Conservation (phyloP, 2,329 filamentous ascomycete genomes). For the Nemania abortiva region DNA sequence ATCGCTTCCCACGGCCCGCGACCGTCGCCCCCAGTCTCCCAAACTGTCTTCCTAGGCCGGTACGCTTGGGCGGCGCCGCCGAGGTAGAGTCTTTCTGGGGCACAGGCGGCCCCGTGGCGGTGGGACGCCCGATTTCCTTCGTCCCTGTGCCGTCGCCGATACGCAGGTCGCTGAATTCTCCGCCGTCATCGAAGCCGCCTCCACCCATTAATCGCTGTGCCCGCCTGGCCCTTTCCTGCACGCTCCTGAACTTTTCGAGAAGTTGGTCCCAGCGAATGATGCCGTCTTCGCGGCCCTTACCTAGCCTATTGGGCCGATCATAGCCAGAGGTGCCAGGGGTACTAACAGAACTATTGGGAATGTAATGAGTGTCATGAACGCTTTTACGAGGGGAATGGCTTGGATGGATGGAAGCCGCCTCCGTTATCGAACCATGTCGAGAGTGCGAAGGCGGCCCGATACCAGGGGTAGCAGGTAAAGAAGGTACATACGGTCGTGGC, state of each 20-base stretch:
- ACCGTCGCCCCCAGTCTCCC: conserved; percentile 79
- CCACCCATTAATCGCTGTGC: conserved; percentile 71
- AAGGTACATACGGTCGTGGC: conserved; percentile 75
- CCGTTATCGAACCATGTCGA: conserved; percentile 52
- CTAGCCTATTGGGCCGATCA: conserved; percentile 79
- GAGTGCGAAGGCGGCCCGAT: conserved; percentile 48
- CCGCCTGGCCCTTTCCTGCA: conserved; percentile 86
- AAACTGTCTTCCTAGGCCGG: conserved; percentile 75
- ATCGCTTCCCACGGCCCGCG: conserved; percentile 70
- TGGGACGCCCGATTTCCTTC: conserved; percentile 53
- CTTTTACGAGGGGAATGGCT: conserved; percentile 48
- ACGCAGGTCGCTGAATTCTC: conserved; percentile 57
- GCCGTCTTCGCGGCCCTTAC: conserved; percentile 82
- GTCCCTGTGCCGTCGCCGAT: conserved; percentile 57
- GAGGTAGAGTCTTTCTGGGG: conserved; percentile 64
- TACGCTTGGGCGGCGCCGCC: conserved; percentile 67
- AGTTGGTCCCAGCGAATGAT: conserved; percentile 92
- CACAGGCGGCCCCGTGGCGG: conserved; percentile 54
- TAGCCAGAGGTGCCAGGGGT: conserved; percentile 68
- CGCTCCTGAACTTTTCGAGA: conserved; percentile 91
- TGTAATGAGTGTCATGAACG: conserved; percentile 54
- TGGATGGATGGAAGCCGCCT: conserved; percentile 50
- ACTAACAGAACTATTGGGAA: conserved; percentile 57
- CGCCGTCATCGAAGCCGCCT: conserved; percentile 61
- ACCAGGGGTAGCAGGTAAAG: conserved; percentile 40